Evolutionary conservation across 768 basidiomycete species (phyloP), one percentile per base, ranked within the genome.

Genomic region (Trametes cubensis): DNA sequence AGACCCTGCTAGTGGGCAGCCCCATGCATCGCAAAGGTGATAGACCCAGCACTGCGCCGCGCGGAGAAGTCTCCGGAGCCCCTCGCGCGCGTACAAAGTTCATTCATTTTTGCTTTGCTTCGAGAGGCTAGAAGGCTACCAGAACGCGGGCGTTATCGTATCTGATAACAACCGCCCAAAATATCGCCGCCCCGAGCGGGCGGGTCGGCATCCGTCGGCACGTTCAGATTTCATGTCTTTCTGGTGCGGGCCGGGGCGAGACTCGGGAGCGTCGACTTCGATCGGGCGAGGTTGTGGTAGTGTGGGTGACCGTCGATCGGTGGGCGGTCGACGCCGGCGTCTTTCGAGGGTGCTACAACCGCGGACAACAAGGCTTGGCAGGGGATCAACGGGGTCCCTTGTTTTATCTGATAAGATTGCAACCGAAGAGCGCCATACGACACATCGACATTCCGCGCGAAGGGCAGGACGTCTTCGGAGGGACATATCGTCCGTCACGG

Each of bases 381-480:
- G 58, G 58, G 70, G 68, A 38, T 56, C 62, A 8, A 67, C 64
- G 0, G 67, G 63, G 23, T 68, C 63, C 28, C 49, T 41, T 10
- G 34, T 11, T 26, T 28, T 49, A 49, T 49, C 48, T 49, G 48
- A 49, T 49, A 49, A 49, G 48, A 49, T 49, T 3, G 18, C 25
- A 11, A 28, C 48, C 34, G 34, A 34, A 7, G 25, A 23, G 23
- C 23, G 11, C 48, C 48, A 17, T 23, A 2, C 28, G 14, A 23
- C 6, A 28, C 26, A 26, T 11, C 13, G 13, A 23, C 42, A 21
- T 6, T 4, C 18, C 17, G 42, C 42, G 20, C 17, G 17, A 44
- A 44, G 17, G 20, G 15, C 42, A 44, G 42, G n/a, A 17, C 4
- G 10, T 34, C 34, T 34, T 34, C 42, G 42, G 42, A 15, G 17